Base-by-base conservation (phyloP, 352 stramenopile genomes). In the Phytophthora ohioensis region DNA sequence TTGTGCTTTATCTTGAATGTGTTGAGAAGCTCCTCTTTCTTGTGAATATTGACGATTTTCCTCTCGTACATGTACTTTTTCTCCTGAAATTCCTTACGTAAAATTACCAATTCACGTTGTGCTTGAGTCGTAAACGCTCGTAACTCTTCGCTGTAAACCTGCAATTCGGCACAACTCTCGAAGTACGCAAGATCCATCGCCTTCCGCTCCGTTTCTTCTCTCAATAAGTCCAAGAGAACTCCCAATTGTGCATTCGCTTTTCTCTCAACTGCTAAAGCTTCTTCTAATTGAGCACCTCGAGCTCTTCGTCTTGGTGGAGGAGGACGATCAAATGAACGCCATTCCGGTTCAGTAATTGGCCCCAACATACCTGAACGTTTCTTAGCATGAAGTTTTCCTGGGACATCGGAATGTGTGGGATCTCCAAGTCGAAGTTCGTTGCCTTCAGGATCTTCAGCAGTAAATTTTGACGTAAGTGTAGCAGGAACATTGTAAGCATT, bases 131-230 rank as follows among this genome's bases (percentile, higher is more conserved):
- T 74, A 47, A 92, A 90, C n/a, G 81, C 73, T 11, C 59, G 48
- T 5, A 92, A 54, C 48, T 92, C 83, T 32, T 80, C 59, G 3
- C 70, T 65, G 31, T 82, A 90, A 5, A 81, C 69, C 65, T 91
- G 83, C 11, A 92, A 64, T 17, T 87, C 80, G 0, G 73, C 64
- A 43, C 90, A 80, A 54, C 82, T 94, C 62, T 94, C 87, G 36
- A 91, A 91, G 43, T 89, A 91, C 21, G 87, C 87, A 9, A 92
- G 59, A 57, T 94, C 85, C 87, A 94, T 94, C 45, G 85, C 75
- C 52, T 92, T 91, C 21, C 84, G 80, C 58, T 94, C 87, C 9
- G 82, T 91, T 48, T 92, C 80, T 43, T 95, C 85, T 7, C 82
- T 78, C 34, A 93, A 51, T 1, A 61, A 60, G 34, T 93, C 81